Evolutionary conservation across 2,329 filamentous ascomycete genomes (phyloP), one percentile per base, ranked within the genome.

Genomic region (Aureobasidium melanogenum): DNA sequence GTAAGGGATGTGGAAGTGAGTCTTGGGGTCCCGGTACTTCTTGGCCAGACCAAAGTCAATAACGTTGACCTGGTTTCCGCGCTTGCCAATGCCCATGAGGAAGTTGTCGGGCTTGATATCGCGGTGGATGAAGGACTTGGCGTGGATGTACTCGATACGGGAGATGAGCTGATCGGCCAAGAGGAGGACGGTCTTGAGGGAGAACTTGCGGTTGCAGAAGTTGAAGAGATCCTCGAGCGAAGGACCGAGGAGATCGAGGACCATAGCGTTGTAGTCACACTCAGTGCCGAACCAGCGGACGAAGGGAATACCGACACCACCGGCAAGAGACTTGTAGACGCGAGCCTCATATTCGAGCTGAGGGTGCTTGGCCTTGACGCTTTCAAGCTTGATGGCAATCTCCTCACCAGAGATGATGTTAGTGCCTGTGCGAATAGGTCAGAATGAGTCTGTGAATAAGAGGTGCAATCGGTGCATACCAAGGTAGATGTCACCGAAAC

Each of bases 61-160:
- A 54, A 97, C 93, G 70, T 97, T 97, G 82, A 99, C 93, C 81
- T 97, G 93, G 80, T 97, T 99, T 67, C 94, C 94, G 72, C 93
- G 91, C 84, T 97, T 97, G 73, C 94, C 94, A 70, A 97, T 97
- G 65, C 93, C 93, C 93, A 97, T 97, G 54, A 97, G 82, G 80
- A 97, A 99, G 84, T 99, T 97, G 82, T 99, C 94, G 36, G 94
- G 94, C 84, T 99, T 99, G 82, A 99, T 99, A 77, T 99, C 94
- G 78, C 94, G 92, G 80, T 99, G 94, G 75, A 97, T 97, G 77
- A 99, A 97, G 9, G 91, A 97, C 80, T 97, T 97, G 81, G 94
- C 94, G 76, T 99, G 94, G 71, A 99, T 99, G 80, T 97, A 97
- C 79, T 99, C 94, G 77, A 99, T 97, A 71, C 94, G 92, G 67